Percentiles rank a stretch among this genome's conserved stretches.
Conservation (phyloP, 306 rosid species). For the Vicia sativa region DNA sequence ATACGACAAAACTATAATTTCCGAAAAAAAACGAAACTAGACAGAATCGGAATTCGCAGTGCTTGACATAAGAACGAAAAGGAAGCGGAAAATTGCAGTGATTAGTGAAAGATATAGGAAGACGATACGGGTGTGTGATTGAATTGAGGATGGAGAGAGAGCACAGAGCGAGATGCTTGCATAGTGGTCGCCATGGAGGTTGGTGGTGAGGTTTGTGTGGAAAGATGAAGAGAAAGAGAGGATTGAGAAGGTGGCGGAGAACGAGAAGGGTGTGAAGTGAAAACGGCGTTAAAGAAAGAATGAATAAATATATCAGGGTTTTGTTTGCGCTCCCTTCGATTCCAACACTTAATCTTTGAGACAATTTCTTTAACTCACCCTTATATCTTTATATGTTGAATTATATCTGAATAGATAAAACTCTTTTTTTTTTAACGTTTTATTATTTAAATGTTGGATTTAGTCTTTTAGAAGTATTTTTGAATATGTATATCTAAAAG, state of each 20-base stretch:
- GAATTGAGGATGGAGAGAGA: constrained; percentile 12
- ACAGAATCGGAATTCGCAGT: background rate
- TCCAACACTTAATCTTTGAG: too few species aligned
- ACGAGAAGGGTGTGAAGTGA: constrained; percentile 26
- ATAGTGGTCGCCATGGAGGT: constrained; percentile 32
- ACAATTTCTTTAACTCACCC: too few species aligned
- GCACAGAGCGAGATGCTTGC: constrained; percentile 7
- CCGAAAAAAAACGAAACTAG: background rate
- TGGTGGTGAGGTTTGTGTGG: background rate
- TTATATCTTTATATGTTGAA: too few species aligned
- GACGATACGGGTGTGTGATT: constrained; percentile 24
- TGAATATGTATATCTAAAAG: too few species aligned
- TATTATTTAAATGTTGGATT: too few species aligned
- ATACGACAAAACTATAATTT: background rate
- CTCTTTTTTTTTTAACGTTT: too few species aligned
- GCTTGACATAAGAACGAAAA: background rate
- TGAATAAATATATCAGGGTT: background rate
- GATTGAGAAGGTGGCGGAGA: constrained; percentile 26
- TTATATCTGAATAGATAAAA: too few species aligned
- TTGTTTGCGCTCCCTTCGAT: too few species aligned
- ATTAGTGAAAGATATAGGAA: background rate
- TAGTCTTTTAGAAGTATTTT: too few species aligned
- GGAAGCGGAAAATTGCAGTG: background rate
- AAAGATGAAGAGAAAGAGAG: constrained; percentile 9
- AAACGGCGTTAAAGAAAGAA: constrained; percentile 13